These are phyloP conservation scores for Chaetoceros muelleri DNA, from an alignment of 108 stramenopile genomes.

Conservation along the genomic window DNA sequence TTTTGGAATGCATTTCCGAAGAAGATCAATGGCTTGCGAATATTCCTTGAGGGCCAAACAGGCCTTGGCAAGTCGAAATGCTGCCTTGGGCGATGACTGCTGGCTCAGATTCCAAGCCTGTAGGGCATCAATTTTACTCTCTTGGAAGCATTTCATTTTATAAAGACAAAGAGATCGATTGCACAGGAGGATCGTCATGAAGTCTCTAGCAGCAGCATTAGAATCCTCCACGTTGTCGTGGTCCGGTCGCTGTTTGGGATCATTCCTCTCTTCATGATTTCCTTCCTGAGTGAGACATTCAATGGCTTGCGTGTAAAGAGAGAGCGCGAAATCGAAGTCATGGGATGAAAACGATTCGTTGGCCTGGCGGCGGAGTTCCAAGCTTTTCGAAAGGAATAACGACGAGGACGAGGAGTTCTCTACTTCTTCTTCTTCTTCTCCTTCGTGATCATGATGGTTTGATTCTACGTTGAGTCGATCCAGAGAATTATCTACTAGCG, in stretches of 20 bases:
- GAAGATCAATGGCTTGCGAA: slow-evolving; percentile 23
- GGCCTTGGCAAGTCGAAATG: slow-evolving; percentile 69
- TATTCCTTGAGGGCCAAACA: slow-evolving; percentile 40
- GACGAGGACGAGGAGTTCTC: too few species aligned
- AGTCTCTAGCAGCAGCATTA: slow-evolving; percentile 8
- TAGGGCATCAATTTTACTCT: slow-evolving; percentile 43
- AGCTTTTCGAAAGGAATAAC: too few species aligned
- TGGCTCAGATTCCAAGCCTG: slow-evolving; percentile 30
- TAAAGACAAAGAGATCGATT: slow-evolving; percentile 67
- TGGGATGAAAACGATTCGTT: not conserved
- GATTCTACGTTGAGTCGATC: too few species aligned
- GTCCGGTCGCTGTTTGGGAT: not conserved
- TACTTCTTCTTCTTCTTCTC: too few species aligned
- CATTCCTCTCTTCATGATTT: not conserved
- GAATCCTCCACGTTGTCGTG: not conserved
- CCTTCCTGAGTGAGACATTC: not conserved
- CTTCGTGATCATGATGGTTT: too few species aligned
- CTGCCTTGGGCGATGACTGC: slow-evolving; percentile 30
- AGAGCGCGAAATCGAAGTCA: not conserved
- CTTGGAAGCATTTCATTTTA: slow-evolving; percentile 51
- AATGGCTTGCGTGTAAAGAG: not conserved
- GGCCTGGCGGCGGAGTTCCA: not conserved
- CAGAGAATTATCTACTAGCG: too few species aligned
- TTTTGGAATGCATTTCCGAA: slow-evolving; percentile 13
- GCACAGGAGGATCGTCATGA: slow-evolving; percentile 47